These are phyloP conservation scores for Geotrichum aggregatum DNA, from an alignment of 1,139 yeast species.

Conservation along the genomic window DNA sequence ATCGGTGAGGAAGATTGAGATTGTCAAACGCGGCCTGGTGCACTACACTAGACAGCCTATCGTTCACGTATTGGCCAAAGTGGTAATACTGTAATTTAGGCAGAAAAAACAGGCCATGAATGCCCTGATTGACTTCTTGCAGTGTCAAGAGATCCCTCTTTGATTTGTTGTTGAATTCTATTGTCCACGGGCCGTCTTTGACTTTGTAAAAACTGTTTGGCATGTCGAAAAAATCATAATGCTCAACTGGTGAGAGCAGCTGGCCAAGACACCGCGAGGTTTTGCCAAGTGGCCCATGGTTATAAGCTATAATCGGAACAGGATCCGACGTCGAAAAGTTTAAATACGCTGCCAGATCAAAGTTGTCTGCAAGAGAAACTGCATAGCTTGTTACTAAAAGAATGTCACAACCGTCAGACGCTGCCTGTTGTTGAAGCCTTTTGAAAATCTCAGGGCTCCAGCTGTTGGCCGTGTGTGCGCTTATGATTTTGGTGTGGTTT, in stretches of 20 bases:
- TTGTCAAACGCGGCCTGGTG: constrained; percentile 19
- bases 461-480: constrained; percentile 17
- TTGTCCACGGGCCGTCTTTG: constrained; percentile 14
- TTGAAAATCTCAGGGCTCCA: constrained; percentile 20
- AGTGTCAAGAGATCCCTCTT: constrained; percentile 16
- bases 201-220: constrained; percentile 22
- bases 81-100: constrained; percentile 24
- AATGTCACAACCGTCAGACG: constrained; percentile 21
- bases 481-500: constrained; percentile 20
- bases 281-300: constrained; percentile 27
- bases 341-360: constrained; percentile 6
- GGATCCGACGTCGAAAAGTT: neutral
- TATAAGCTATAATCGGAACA: constrained; percentile 24
- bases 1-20: constrained; percentile 21
- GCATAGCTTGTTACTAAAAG: constrained; percentile 23
- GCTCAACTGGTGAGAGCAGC: constrained; percentile 25
- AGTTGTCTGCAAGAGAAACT: constrained; percentile 21
- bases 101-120: constrained; percentile 22
- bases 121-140: constrained; percentile 22
- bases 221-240: constrained; percentile 18
- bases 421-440: constrained; percentile 5
- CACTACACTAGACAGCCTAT: constrained; percentile 10
- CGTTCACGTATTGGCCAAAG: constrained; percentile 21
- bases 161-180: constrained; percentile 17
- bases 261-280: constrained; percentile 24